phyloP scores from a whole-genome alignment of 345 rosid genomes.

The Eucalyptus marginata region DNA sequence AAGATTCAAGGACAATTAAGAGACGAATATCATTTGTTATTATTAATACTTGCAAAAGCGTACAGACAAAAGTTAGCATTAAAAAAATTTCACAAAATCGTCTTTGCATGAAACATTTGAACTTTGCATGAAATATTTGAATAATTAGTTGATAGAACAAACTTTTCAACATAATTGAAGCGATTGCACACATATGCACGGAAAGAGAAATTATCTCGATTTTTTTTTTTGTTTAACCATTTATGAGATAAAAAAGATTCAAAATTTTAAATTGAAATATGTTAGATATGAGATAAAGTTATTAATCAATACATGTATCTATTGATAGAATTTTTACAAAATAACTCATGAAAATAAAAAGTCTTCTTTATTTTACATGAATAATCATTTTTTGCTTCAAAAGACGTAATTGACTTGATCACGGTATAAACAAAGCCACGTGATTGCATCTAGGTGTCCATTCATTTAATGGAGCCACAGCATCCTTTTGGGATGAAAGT shows the following conservation, averaged over 20 bases:
- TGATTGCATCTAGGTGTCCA: neutral
- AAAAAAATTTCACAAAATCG: too few relatives aligned
- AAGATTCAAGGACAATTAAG: neutral
- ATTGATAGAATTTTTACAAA: neutral
- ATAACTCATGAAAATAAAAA: neutral
- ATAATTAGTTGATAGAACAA: neutral
- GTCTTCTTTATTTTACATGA: too few relatives aligned
- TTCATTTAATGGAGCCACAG: neutral
- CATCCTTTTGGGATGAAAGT: neutral
- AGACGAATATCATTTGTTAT: neutral
- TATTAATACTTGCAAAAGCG: neutral
- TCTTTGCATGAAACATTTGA: neutral
- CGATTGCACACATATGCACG: neutral
- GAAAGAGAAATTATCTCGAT: neutral
- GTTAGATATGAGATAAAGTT: neutral
- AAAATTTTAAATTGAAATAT: neutral
- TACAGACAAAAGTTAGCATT: too few relatives aligned
- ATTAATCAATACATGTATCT: neutral
- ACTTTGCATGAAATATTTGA: neutral
- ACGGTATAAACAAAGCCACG: neutral
- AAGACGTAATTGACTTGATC: neutral
- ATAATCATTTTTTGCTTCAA: neutral
- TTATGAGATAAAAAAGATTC: neutral
- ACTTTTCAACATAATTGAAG: neutral
- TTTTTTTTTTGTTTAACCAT: accelerated